Base-by-base conservation (phyloP, 2,329 filamentous ascomycete genomes). In the Nannizziopsis arthrosporioides region DNA sequence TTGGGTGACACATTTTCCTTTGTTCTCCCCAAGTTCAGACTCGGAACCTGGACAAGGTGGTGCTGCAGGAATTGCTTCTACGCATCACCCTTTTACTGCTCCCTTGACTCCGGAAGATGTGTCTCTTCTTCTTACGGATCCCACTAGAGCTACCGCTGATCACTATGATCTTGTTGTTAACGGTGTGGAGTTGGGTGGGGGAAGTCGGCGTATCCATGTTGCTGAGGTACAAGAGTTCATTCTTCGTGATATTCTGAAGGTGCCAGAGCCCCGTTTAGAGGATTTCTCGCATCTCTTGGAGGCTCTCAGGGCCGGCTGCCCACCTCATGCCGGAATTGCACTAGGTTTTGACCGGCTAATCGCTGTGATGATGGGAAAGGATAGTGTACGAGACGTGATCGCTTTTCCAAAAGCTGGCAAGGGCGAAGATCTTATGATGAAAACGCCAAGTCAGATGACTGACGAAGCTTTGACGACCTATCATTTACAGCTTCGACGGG, bases 121-220 rank as follows among this genome's bases (percentile, higher is more conserved):
- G 12, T 81, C 87, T 35, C 67, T 86, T 0, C 77, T 96, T 1
- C 72, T 80, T 34, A 80, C 74, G 0, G 74, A 88, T 36, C 90
- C 92, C 0, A 72, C 87, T 0, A 67, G 74, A 41, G 87, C 80
- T 1, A 78, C 76, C 56, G 93, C 84, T 2, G 90, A 94, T 58
- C 89, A 94, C 62, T 98, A 95, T 67, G 92, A 98, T 58, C 79
- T 98, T 11, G 90, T 98, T 0, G 78, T 96, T 57, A 98, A 98
- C 62, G 92, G 92, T 3, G 80, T 94, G 4, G 92, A 98, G 66
- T 76, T 98, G 1, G 92, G 92, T 19, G 92, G 92, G 9, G 93
- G 92, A 31, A 94, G 85, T 63, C 79, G 87, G 11, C 85, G 92
- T 74, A 95, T 96, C 49, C 92, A 98, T 66, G 76, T 84, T 38